These are phyloP conservation scores for Aegilops sharonensis DNA, from an alignment of 176 grass and related monocot genomes.

Conservation along the genomic window DNA sequence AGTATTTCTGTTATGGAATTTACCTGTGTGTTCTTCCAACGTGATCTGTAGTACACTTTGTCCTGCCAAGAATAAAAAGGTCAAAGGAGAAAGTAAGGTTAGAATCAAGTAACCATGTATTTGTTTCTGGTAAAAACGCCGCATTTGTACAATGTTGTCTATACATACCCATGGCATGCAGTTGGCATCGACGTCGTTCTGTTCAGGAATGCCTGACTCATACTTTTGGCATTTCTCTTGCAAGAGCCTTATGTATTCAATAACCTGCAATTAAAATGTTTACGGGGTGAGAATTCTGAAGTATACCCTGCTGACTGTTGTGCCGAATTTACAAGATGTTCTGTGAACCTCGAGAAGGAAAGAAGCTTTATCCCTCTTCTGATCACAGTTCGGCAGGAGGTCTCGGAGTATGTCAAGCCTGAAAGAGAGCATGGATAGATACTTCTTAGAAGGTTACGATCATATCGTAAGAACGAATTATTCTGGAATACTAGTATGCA, in stretches of 20 bases:
- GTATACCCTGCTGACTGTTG: background rate
- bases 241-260: slow-evolving; percentile 86
- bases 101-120: background rate
- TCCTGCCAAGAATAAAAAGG: slow-evolving; percentile 38
- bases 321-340: slow-evolving; percentile 15
- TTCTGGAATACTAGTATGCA: background rate
- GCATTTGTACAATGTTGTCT: background rate
- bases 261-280: slow-evolving; percentile 60
- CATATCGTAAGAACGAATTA: background rate
- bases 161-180: slow-evolving; percentile 81
- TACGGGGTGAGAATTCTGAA: background rate
- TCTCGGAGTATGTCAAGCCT: slow-evolving; percentile 91
- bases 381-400: slow-evolving; percentile 80
- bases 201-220: slow-evolving; percentile 51
- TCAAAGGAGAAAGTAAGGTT: background rate
- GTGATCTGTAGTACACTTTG: slow-evolving; percentile 90
- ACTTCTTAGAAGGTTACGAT: background rate
- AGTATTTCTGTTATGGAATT: slow-evolving; percentile 6
- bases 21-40: slow-evolving; percentile 85
- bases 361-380: slow-evolving; percentile 98
- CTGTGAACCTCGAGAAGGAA: slow-evolving; percentile 81
- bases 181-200: slow-evolving; percentile 58
- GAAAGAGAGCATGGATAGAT: slow-evolving; percentile 10
- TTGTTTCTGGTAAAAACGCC: background rate
- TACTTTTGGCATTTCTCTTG: slow-evolving; percentile 87